Base-by-base conservation (phyloP, 2,329 filamentous ascomycete genomes). In the Penicillium sp. region DNA sequence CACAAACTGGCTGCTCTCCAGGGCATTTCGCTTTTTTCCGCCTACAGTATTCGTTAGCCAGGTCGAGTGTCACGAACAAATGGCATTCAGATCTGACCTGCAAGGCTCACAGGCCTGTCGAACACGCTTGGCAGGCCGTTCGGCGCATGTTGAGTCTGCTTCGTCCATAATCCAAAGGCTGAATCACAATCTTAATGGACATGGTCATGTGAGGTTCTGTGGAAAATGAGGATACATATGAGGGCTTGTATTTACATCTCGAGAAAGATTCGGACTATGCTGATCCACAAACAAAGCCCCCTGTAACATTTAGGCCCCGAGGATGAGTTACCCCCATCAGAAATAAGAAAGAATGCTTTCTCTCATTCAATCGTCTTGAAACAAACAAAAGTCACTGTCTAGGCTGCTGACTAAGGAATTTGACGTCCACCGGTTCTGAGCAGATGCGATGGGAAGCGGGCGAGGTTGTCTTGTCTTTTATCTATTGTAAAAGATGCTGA, bases 21-120 rank as follows among this genome's bases (percentile, higher is more conserved):
- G 75, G 75, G 52, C 77, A 79, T 62, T 72, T 72, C 27, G 75
- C 72, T 59, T 79, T 79, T 60, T 79, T 79, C 37, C 76, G 70
- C 49, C 76, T 78, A 47, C 3, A 38, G 35, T n/a, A 39, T 37
- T 8, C 20, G 23, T 62, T 40, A 62, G 45, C 42, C 13, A 28
- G 25, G 33, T 42, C 1, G 39, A 6, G 33, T 12, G 15, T 37
- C 12, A 9, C 33, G 7, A 37, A 18, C 9, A 18, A 18, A 12
- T 5, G 20, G 18, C 35, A 6, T n/a, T 12, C 20, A 15, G 25
- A 10, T 27, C 60, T 56, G 35, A 72, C 70, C 70, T 68, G 64
- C 71, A 73, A 37, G 71, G 70, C 54, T 73, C 71, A 57, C 71
- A 73, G 10, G 71, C 71, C 54, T 72, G 70, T 38, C 68, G 63